Evolutionary conservation across 148 eudicot genomes (phyloP).

Genomic region (Chenopodium quinoa): DNA sequence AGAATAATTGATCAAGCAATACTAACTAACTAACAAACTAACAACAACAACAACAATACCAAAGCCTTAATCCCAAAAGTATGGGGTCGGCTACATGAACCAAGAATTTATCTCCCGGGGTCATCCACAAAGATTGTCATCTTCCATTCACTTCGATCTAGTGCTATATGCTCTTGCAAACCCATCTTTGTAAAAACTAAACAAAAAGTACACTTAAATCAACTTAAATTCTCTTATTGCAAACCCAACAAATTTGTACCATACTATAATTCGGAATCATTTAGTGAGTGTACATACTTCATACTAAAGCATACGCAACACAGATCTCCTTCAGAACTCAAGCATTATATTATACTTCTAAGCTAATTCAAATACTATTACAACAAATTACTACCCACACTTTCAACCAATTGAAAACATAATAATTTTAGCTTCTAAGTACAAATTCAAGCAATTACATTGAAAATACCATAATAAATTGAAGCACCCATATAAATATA

Average conservation of each 20-base stretch:
- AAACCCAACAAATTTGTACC: background rate
- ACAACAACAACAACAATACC: background rate
- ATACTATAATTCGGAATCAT: background rate
- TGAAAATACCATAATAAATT: background rate
- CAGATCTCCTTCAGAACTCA: background rate
- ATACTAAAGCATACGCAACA: constrained; percentile 2
- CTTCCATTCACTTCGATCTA: too few relatives aligned
- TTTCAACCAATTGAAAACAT: background rate
- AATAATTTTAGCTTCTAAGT: background rate
- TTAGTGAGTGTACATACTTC: background rate
- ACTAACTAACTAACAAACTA: background rate
- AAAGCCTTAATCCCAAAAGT: background rate
- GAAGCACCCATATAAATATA: background rate
- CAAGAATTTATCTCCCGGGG: background rate
- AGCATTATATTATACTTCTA: constrained; percentile 7
- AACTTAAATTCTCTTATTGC: background rate
- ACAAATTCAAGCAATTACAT: background rate
- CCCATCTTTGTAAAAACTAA: background rate
- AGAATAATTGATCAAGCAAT: background rate
- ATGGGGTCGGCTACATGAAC: background rate
- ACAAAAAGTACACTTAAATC: background rate
- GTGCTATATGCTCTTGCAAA: too few relatives aligned
- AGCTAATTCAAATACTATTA: constrained; percentile 15
- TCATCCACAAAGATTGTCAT: too few relatives aligned
- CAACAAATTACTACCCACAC: constrained; percentile 9